Evolutionary conservation across 208 protist genomes (phyloP).

Genomic region (Wallacemonas sp.): DNA sequence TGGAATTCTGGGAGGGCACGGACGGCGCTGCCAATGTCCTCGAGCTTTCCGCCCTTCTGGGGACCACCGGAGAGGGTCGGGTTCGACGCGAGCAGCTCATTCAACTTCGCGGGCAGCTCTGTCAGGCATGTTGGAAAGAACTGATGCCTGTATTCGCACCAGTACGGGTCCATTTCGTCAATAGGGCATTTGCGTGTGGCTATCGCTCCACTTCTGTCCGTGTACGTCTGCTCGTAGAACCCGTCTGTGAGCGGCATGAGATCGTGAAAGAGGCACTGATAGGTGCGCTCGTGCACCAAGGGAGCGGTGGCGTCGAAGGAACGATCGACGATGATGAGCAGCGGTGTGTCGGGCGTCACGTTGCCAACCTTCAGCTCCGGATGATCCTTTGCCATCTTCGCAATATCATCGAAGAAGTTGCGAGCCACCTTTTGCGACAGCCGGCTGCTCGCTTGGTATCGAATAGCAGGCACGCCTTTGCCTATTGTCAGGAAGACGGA

Average conservation of each 20-base stretch:
- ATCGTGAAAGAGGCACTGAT: conserved; percentile 83
- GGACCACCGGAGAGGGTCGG: conserved; percentile 30
- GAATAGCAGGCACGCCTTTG: conserved; percentile 55
- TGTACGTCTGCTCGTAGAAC: conserved; percentile 61
- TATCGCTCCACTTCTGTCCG: conserved; percentile 36
- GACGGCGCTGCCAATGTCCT: conserved; percentile 53
- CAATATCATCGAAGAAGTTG: conserved; percentile 43
- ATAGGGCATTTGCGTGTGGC: conserved; percentile 43
- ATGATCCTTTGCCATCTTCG: conserved; percentile 32
- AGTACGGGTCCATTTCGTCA: conserved; percentile 74
- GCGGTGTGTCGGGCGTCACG: conserved; percentile 24
- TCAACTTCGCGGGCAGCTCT: conserved; percentile 53
- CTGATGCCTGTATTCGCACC: conserved; percentile 72
- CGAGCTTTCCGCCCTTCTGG: conserved; percentile 23
- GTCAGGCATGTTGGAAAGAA: conserved; percentile 58
- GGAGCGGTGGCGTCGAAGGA: conserved; percentile 70
- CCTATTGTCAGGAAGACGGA: conserved; percentile 66
- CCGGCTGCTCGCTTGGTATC: conserved; percentile 58
- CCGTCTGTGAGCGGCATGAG: conserved; percentile 56
- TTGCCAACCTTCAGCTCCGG: conserved; percentile 32
- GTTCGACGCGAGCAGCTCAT: conserved; percentile 62
- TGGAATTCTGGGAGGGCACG: conserved; percentile 68
- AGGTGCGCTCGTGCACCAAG: conserved; percentile 84
- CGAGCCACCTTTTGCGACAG: conserved; percentile 46
- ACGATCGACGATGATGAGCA: conserved; percentile 86